Base-by-base conservation (phyloP, 1,139 yeast genomes). In the Geotrichum bryndzae region DNA sequence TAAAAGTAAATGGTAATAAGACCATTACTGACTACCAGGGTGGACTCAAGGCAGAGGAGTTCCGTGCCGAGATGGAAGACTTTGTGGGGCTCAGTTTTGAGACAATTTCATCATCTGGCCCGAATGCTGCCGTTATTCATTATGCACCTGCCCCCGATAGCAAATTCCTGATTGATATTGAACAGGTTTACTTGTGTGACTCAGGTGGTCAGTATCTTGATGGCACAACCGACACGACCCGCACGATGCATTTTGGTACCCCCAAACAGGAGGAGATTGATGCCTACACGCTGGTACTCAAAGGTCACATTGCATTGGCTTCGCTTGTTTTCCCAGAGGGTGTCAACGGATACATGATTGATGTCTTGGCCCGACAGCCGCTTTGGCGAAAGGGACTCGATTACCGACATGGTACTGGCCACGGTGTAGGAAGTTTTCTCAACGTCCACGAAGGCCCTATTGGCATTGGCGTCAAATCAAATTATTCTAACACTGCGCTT, bases 371-470 rank as follows among this genome's bases (percentile, higher is more conserved):
- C 0, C 85, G 99, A 72, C 98, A 92, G 75, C 83, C 75, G 72
- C 79, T 95, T 68, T 94, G 99, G 99, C 76, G 81, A 51, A 75
- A 84, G 60, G 97, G 97, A 0, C 79, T 94, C 61, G 97, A 95
- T 75, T 95, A 94, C 75, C 84, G 88, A 62, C 99, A 95, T 73
- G 98, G 99, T 38, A 95, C 99, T 1, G 95, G 97, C 1, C 99
- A 95, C 74, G 99, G 99, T n/a, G 85, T 95, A 58, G 99, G 97
- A 3, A 81, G 96, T 0, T 94, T 80, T 72, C 82, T 95, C 66
- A 94, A 94, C 71, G 99, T 94, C 53, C 99, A 95, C 73, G 98
- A 95, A 73, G 96, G 96, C 3, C 99, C 99, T 15, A 85, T 92
- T 63, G 97, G 98, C 11, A 88, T 94, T 69, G 95, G 97, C 1